Evolutionary conservation across 2,329 filamentous ascomycete genomes (phyloP), one percentile per base, ranked within the genome.

Genomic region (Pleomassaria siparia): DNA sequence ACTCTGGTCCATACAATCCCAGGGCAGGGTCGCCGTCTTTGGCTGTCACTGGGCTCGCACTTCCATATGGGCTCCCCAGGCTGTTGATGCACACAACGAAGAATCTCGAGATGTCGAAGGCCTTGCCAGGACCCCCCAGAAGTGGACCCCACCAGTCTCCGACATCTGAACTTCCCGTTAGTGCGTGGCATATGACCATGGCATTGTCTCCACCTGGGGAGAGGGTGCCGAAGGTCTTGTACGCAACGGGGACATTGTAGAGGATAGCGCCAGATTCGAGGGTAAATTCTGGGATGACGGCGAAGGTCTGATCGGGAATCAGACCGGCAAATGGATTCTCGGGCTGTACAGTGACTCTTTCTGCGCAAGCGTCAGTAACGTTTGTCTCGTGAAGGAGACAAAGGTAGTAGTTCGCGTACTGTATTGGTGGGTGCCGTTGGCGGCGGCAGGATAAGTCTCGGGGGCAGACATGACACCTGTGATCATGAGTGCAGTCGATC

Each of bases 241-340:
- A 86, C 48, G 83, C 83, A 42, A 86, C 75, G 2, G 80, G 81
- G 13, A 85, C 81, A 82, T 97, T 94, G 58, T 80, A 76, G 16
- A 99, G 80, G 0, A 82, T 87, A 20, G 88, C 89, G 40, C 94
- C 94, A 2, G 91, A 97, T 72, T 99, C 94, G 56, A 99, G 87
- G 8, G 87, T 91, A 71, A 96, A 96, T 21, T 86, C 85, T 2
- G 94, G 92, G 46, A 99, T 83, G 51, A 94, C 83, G 47, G 88
- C 90, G 64, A 95, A 87, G 44, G 87, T 80, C 74, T 97, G 94
- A 63, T 96, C 87, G 43, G 90, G 86, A 43, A 99, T 95, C 64
- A 97, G 80, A 55, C 80, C 74, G 51, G 89, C 84, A 70, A 91
- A 97, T 24, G 91, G 92, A 74, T 97, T 99, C 76, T 96, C 92